Evolutionary conservation across 768 basidiomycete species (phyloP), one percentile per base, ranked within the genome.

Genomic region (Suillus cothurnatus): DNA sequence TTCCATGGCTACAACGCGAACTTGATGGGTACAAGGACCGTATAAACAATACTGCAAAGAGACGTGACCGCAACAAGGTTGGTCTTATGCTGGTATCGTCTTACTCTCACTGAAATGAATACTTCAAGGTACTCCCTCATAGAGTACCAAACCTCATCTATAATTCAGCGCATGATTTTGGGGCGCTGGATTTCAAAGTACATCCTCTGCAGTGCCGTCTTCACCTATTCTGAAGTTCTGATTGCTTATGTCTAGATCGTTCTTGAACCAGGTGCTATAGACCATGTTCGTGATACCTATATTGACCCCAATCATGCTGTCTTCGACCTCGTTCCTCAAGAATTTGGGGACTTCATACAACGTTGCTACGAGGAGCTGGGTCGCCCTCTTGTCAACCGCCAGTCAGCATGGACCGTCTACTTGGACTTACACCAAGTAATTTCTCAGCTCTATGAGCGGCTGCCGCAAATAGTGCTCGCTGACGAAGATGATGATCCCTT

Each of bases 61-160:
- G 55, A 26, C 21, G 3, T 26, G 64, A 61, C 38, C 19, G 4
- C 2, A 64, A 47, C 19, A 38, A 38, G 17, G 43, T 60, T 60
- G n/a, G 4, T 43, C 58, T 26, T 0, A 26, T 60, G 12, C 43
- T 7, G 14, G 6, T 60, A 0, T 43, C 6, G 4, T 19, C 58
- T 26, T 14, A 6, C 26, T 39, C 38, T 43, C 23, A 7, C 58
- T 26, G 43, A 43, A 3, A 12, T 60, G 9, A 6, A 2, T 45
- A 45, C 43, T 45, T 45, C 36, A 45, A 69, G 66, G 34, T 65
- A 1, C 68, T 83, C 0, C 82, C 81, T 0, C 76, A 80, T 47
- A 81, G 81, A 1, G 64, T 75, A 8, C 82, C 82, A 0, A 64
- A 74, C n/a, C 63, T 76, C 4, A 83, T 84, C 0, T 64, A 68